These are phyloP conservation scores for Amaranthus hypochondriacus DNA, from an alignment of 148 eudicot genomes.

Conservation along the genomic window DNA sequence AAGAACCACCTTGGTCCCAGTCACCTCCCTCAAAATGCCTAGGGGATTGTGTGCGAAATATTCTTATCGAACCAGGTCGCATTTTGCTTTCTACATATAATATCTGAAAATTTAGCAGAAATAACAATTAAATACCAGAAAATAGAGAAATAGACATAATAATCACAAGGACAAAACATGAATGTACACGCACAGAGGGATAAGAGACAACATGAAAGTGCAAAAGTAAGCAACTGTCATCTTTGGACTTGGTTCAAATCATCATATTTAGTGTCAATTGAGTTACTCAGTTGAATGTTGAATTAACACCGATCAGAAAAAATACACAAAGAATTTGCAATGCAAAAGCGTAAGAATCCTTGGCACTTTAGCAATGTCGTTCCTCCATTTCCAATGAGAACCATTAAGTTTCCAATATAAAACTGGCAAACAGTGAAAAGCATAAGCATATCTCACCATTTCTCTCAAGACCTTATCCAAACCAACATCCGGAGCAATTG, in stretches of 20 bases:
- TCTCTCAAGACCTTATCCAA: slow-evolving; percentile 65
- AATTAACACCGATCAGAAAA: neutral
- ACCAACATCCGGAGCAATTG: slow-evolving; percentile 63
- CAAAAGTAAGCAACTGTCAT: neutral
- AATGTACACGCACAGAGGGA: neutral
- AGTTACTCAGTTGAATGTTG: too few species aligned
- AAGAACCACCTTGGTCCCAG: slow-evolving; percentile 93
- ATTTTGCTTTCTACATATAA: slow-evolving; percentile 53
- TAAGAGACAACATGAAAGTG: neutral
- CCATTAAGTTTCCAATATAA: neutral
- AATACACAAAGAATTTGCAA: neutral
- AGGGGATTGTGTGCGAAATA: slow-evolving; percentile 89
- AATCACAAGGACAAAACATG: neutral
- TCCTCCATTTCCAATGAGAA: neutral
- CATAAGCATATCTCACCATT: slow-evolving; percentile 48
- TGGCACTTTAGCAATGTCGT: neutral
- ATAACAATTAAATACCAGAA: neutral
- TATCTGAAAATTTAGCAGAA: slow-evolving; percentile 34
- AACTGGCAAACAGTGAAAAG: neutral
- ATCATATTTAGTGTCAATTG: neutral
- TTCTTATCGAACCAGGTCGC: slow-evolving; percentile 44
- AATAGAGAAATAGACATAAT: neutral
- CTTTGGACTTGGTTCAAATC: neutral
- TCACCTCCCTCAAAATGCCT: slow-evolving; percentile 99
- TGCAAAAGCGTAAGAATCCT: neutral